Conservation (phyloP, 2,329 filamentous ascomycete species). For the Neofusicoccum parvum region DNA sequence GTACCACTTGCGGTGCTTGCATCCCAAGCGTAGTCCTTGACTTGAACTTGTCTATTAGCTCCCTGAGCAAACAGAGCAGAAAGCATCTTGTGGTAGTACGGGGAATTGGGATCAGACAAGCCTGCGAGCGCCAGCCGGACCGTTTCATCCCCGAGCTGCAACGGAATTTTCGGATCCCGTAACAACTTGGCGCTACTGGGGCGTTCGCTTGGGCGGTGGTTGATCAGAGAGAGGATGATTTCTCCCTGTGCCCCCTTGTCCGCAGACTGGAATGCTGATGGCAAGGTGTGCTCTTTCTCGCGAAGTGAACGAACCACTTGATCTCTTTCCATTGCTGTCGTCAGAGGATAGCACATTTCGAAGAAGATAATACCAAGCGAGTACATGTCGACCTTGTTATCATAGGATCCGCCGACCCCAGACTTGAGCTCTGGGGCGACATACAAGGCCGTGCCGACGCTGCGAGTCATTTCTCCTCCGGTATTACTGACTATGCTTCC, state of each 20-base stretch:
- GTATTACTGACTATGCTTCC: slow-evolving; percentile 31
- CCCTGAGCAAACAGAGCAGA: slow-evolving; percentile 76
- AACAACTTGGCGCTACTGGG: slow-evolving; percentile 82
- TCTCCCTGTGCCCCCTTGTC: slow-evolving; percentile 71
- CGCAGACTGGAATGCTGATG: slow-evolving; percentile 70
- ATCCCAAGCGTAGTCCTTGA: slow-evolving; percentile 68
- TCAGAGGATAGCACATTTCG: slow-evolving; percentile 79
- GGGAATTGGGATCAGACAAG: slow-evolving; percentile 78
- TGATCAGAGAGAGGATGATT: slow-evolving; percentile 78
- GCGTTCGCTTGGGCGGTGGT: slow-evolving; percentile 77
- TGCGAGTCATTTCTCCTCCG: slow-evolving; percentile 66
- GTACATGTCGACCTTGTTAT: slow-evolving; percentile 97
- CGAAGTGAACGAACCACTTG: slow-evolving; percentile 70
- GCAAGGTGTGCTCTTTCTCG: slow-evolving; percentile 67
- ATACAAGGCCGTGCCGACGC: slow-evolving; percentile 80
- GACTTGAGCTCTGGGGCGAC: slow-evolving; percentile 90
- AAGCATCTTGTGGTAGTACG: slow-evolving; percentile 87
- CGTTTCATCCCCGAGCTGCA: slow-evolving; percentile 91
- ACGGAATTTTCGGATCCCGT: slow-evolving; percentile 81
- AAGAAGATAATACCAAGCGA: slow-evolving; percentile 97
- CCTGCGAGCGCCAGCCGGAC: slow-evolving; percentile 81
- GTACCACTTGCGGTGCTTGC: slow-evolving; percentile 34
- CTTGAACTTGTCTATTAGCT: slow-evolving; percentile 72
- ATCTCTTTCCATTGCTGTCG: slow-evolving; percentile 65
- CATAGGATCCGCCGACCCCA: slow-evolving; percentile 74